Percentiles rank a stretch among this genome's conserved stretches.
phyloP scores from a whole-genome alignment of 345 rosid species.

The Cardiospermum halicacabum region DNA sequence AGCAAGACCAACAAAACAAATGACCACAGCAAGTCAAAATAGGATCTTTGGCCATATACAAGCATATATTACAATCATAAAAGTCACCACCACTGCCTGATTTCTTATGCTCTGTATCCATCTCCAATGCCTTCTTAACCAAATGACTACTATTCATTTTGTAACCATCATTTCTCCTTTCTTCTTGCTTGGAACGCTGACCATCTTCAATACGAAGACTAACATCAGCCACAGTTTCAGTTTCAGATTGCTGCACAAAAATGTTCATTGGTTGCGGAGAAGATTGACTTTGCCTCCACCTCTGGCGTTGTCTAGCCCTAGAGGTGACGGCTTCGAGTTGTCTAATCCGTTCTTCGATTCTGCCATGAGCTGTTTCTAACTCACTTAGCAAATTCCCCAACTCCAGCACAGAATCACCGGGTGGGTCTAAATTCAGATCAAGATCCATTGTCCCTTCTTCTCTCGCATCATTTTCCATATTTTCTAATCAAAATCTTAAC shows the following conservation, averaged over 20 bases:
- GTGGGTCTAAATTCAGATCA: constrained; percentile 44
- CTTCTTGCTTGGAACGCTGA: constrained; percentile 24
- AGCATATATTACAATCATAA: constrained; percentile 53
- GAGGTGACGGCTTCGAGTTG: constrained; percentile 46
- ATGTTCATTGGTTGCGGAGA: constrained; percentile 10
- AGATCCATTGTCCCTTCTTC: constrained; percentile 45
- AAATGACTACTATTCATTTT: constrained; percentile 26
- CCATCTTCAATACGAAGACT: constrained; percentile 14
- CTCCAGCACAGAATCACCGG: constrained; percentile 23
- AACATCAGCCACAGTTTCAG: constrained; percentile 11
- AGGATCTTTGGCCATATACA: constrained; percentile 47
- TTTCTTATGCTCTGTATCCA: constrained; percentile 22
- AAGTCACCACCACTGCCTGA: constrained; percentile 31
- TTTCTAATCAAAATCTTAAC: too few species aligned
- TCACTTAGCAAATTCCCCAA: constrained; percentile 36
- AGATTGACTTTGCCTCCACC: constrained; percentile 25
- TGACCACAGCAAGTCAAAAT: constrained; percentile 70
- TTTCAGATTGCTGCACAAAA: constrained; percentile 15
- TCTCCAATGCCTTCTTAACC: constrained; percentile 48
- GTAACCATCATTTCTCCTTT: constrained; percentile 23
- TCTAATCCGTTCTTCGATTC: constrained; percentile 54
- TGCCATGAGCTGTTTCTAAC: constrained; percentile 39
- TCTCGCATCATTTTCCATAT: constrained; percentile 16
- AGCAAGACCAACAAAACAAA: constrained; percentile 71
- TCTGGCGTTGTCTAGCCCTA: constrained; percentile 40